Evolutionary conservation across 257 asterid species (phyloP).

Genomic region (Nicotiana noctiflora): DNA sequence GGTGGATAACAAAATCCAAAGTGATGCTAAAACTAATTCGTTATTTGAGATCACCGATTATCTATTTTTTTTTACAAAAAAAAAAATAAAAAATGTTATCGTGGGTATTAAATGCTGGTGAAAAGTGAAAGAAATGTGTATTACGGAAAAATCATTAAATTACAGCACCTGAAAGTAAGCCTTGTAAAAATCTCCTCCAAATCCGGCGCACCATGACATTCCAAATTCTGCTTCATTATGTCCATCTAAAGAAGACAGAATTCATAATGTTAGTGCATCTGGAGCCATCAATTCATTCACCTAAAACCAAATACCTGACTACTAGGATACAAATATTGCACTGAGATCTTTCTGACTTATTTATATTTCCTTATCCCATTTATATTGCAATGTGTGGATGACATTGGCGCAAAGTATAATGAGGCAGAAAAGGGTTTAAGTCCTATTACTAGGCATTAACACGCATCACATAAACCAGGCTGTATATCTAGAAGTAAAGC

Average conservation of each 20-base stretch:
- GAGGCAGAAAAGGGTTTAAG: background rate
- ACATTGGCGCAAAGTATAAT: background rate
- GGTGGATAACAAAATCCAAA: background rate
- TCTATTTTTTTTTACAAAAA: background rate
- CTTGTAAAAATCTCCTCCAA: conserved; percentile 69
- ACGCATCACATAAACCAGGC: background rate
- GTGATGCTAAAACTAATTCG: background rate
- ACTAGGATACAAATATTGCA: background rate
- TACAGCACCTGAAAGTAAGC: conserved; percentile 76
- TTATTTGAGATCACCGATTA: background rate
- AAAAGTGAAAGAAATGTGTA: background rate
- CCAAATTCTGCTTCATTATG: conserved; percentile 96
- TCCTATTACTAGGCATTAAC: background rate
- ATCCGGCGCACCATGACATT: conserved; percentile 99
- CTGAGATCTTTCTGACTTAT: background rate
- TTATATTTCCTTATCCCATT: background rate
- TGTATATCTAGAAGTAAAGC: background rate
- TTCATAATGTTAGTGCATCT: background rate
- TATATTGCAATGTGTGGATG: background rate
- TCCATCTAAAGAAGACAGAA: conserved; percentile 43
- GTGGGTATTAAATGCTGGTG: background rate
- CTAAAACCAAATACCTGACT: background rate
- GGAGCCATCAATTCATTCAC: background rate
- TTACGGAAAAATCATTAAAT: background rate
- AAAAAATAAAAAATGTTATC: no score